phyloP scores from a whole-genome alignment of 257 asterid genomes.

The Penstemon newberryi region DNA sequence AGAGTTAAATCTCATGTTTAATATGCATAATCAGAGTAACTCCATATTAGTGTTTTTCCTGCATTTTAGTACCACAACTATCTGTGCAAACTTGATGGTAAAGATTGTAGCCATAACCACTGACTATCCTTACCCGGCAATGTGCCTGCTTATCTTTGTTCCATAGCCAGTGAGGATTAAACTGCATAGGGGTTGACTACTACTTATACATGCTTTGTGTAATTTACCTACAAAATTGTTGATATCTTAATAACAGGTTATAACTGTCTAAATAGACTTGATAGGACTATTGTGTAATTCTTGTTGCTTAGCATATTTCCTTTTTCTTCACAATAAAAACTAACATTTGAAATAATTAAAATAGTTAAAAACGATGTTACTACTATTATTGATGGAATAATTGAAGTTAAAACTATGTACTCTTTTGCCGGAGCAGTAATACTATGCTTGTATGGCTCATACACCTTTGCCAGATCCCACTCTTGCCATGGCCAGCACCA shows the following conservation, averaged over 20 bases:
- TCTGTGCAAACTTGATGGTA: background rate
- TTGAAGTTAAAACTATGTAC: no score
- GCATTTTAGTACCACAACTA: background rate
- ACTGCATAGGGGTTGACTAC: background rate
- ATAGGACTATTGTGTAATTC: background rate
- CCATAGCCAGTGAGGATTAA: background rate
- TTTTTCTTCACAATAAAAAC: background rate
- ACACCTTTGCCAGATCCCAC: no score
- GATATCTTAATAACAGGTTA: background rate
- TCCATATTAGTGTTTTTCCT: background rate
- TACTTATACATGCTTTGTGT: background rate
- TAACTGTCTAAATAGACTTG: background rate
- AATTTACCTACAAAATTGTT: background rate
- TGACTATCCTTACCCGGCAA: background rate
- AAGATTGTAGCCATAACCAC: background rate
- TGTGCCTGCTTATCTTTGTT: no score
- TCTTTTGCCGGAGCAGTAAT: no score
- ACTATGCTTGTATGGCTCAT: no score
- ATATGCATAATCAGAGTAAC: background rate
- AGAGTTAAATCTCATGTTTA: background rate
- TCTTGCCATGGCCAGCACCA: no score
- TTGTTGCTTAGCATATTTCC: background rate
- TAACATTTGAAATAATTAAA: background rate
- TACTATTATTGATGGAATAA: background rate
- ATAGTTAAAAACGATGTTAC: background rate